Evolutionary conservation across 2,329 filamentous ascomycete species (phyloP).

Genomic region (Fusarium lyarnte): DNA sequence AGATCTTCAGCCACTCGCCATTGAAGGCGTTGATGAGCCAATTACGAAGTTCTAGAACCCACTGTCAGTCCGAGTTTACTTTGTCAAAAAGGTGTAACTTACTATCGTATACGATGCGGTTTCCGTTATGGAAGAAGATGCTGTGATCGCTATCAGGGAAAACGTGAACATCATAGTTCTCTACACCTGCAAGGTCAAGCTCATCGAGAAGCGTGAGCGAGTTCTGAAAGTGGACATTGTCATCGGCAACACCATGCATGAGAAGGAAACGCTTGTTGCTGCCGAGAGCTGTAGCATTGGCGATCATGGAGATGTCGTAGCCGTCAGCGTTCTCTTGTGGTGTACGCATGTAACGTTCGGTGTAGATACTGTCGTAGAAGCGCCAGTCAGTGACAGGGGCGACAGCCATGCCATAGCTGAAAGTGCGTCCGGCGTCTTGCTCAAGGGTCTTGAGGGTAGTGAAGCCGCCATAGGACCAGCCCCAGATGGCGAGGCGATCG

Average conservation of each 20-base stretch:
- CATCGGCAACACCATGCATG: constrained; percentile 96
- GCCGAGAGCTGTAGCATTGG: constrained; percentile 76
- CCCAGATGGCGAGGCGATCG: constrained; percentile 90
- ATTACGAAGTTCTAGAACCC: constrained; percentile 73
- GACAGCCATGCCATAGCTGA: constrained; percentile 97
- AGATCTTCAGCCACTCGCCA: constrained; percentile 83
- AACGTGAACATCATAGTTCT: constrained; percentile 96
- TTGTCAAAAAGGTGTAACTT: constrained; percentile 53
- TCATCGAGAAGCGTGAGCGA: constrained; percentile 87
- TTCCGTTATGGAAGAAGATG: constrained; percentile 94
- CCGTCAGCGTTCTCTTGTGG: constrained; percentile 83
- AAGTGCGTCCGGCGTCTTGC: constrained; percentile 86
- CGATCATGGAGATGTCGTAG: constrained; percentile 79
- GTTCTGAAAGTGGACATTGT: constrained; percentile 98
- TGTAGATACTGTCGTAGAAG: constrained; percentile 94
- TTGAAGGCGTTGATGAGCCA: constrained; percentile 99
- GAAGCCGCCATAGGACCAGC: constrained; percentile 98
- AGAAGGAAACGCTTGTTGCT: constrained; percentile 87
- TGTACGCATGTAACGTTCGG: constrained; percentile 96
- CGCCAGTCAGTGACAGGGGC: constrained; percentile 99
- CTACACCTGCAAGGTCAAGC: constrained; percentile 80
- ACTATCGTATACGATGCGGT: constrained; percentile 93
- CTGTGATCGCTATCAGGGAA: constrained; percentile 97
- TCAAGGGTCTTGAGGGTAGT: constrained; percentile 95
- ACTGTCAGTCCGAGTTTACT: not conserved